These are phyloP conservation scores for Apostasia ramifera DNA, from an alignment of 106 monocot genomes.

Conservation along the genomic window DNA sequence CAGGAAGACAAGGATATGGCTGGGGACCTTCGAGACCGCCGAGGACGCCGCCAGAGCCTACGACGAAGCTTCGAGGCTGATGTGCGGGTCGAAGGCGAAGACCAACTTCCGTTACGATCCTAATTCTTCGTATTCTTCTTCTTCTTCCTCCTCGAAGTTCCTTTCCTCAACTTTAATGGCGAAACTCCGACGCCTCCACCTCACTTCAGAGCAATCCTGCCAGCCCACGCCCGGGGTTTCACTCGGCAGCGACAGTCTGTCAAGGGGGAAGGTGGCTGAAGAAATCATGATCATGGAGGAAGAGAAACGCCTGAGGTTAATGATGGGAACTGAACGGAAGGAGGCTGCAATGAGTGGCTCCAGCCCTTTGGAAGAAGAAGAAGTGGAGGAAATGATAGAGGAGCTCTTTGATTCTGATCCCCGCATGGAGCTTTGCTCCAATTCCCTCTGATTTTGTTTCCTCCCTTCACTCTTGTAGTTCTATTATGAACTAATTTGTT, in stretches of 20 bases:
- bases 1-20: slow-evolving; percentile 74
- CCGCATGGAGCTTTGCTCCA: slow-evolving; percentile 39
- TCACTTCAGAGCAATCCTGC: slow-evolving; percentile 17
- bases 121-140: neutral
- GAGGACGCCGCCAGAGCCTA: slow-evolving; percentile 69
- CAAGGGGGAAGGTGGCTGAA: too few relatives aligned
- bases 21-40: slow-evolving; percentile 72
- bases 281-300: too few relatives aligned
- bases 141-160: slow-evolving; percentile 12
- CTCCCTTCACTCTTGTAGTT: too few relatives aligned
- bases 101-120: slow-evolving; percentile 48
- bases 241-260: neutral
- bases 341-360: slow-evolving; percentile 3
- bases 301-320: neutral
- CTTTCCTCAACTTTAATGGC: slow-evolving; percentile 40
- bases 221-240: neutral
- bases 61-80: slow-evolving; percentile 61
- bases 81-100: slow-evolving; percentile 46
- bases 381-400: slow-evolving; percentile 75
- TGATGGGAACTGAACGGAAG: neutral
- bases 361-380: slow-evolving; percentile 31
- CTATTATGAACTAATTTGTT: too few relatives aligned
- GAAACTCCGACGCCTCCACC: slow-evolving; percentile 41
- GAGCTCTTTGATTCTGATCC: slow-evolving; percentile 52
- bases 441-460: slow-evolving; percentile 5